These are phyloP conservation scores for Komagataella kurtzmanii DNA, from an alignment of 805 yeast genomes.

Conservation along the genomic window DNA sequence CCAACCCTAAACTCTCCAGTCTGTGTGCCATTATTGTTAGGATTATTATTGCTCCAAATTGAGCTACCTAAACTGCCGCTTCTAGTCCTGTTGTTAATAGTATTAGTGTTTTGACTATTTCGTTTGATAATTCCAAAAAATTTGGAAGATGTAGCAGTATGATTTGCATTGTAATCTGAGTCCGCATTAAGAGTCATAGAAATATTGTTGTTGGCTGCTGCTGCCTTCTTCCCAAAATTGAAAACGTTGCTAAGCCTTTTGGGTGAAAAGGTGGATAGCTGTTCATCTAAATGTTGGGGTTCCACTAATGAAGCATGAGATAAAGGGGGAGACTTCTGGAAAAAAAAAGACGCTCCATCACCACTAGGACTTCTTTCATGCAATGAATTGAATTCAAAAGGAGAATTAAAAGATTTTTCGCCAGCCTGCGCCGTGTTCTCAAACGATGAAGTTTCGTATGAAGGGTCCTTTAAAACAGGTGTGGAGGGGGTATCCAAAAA, in stretches of 20 bases:
- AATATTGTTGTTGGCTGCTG: neutral
- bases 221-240: conserved; percentile 12
- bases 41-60: conserved; percentile 15
- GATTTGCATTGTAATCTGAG: conserved; percentile 1
- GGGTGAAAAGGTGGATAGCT: conserved; percentile 12
- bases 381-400: neutral
- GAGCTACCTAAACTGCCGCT: conserved; percentile 22
- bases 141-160: conserved; percentile 2
- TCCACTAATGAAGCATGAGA: neutral
- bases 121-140: conserved; percentile 4
- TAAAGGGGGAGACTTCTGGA: neutral
- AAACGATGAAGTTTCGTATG: neutral
- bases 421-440: neutral
- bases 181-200: neutral
- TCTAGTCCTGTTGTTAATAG: conserved; percentile 12
- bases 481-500: neutral
- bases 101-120: conserved; percentile 1
- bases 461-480: neutral
- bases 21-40: neutral
- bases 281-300: neutral
- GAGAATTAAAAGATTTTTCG: neutral
- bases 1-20: neutral
- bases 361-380: neutral
- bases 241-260: conserved; percentile 17
- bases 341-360: neutral